These are phyloP conservation scores for Bothriochloa decipiens DNA, from an alignment of 176 grass and related monocot species.

Conservation along the genomic window DNA sequence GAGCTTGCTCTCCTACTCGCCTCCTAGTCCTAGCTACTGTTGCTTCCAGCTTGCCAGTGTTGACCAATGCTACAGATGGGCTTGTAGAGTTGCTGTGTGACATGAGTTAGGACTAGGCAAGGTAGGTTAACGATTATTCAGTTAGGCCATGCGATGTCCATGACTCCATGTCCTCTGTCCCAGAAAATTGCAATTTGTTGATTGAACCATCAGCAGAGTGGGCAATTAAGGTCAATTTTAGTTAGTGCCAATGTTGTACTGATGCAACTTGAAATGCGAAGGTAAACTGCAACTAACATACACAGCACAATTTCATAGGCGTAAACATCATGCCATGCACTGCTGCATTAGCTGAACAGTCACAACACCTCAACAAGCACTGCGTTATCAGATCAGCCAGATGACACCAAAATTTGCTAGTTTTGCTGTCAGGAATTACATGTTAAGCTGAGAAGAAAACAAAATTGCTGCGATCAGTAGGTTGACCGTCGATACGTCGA, in stretches of 20 bases:
- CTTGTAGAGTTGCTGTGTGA: not conserved
- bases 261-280: not conserved
- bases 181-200: too few relatives aligned
- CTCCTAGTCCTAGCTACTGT: conserved; percentile 18
- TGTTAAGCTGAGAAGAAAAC: not conserved
- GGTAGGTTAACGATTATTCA: not conserved
- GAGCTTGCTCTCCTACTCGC: conserved; percentile 13
- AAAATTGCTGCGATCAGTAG: conserved; percentile 38
- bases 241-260: not conserved
- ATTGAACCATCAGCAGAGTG: not conserved
- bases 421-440: conserved; percentile 22
- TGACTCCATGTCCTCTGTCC: not conserved
- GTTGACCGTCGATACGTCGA: not conserved
- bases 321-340: not conserved
- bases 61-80: not conserved
- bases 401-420: not conserved
- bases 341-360: not conserved
- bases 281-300: not conserved
- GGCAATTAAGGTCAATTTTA: not conserved
- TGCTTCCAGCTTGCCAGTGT: not conserved
- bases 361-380: not conserved
- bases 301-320: not conserved
- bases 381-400: not conserved
- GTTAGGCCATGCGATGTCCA: conserved; percentile 38
- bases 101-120: not conserved